A percentile compares a stretch with the other conserved stretches of the same genome.
Conservation (phyloP, 2,329 filamentous ascomycete genomes). For the Ascochyta koolunga region DNA sequence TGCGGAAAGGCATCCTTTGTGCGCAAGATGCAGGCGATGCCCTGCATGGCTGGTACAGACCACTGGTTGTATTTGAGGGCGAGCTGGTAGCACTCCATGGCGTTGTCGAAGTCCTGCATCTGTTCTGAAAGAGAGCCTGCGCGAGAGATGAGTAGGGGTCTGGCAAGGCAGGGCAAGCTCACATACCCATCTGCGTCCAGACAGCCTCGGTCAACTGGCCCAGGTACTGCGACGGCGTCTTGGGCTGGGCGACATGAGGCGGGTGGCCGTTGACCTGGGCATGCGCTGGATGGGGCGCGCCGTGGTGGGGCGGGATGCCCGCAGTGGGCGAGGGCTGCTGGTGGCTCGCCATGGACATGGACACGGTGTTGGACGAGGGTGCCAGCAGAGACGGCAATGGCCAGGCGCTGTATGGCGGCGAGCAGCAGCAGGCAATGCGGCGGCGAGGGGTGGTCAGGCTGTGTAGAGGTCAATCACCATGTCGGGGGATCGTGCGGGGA, state of each 20-base stretch:
- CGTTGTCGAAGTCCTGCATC: conserved; percentile 86
- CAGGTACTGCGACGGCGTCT: conserved; percentile 75
- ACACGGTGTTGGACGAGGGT: not conserved
- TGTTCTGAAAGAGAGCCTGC: conserved; percentile 84
- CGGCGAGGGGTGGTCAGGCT: not conserved
- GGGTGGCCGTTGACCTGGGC: conserved; percentile 61
- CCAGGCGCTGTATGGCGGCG: conserved; percentile 15
- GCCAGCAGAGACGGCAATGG: conserved; percentile 6
- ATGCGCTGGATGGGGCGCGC: conserved; percentile 68
- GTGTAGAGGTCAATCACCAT: not conserved
- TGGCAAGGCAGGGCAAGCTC: conserved; percentile 24
- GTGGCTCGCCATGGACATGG: conserved; percentile 65
- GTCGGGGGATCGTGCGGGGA: not conserved
- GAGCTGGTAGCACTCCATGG: conserved; percentile 87
- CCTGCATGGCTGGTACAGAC: conserved; percentile 90
- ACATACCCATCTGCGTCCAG: conserved; percentile 90
- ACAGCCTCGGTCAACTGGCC: conserved; percentile 81
- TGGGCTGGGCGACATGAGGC: conserved; percentile 63
- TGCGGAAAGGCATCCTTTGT: conserved; percentile 93
- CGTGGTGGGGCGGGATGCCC: conserved; percentile 70
- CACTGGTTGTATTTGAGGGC: conserved; percentile 86
- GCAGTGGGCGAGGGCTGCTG: conserved; percentile 82
- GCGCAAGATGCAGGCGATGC: conserved; percentile 88
- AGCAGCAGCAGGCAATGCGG: conserved; percentile 13
- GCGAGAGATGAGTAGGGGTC: conserved; percentile 23